These are phyloP conservation scores for Lepidium sativum DNA, from an alignment of 345 rosid genomes.

Conservation along the genomic window DNA sequence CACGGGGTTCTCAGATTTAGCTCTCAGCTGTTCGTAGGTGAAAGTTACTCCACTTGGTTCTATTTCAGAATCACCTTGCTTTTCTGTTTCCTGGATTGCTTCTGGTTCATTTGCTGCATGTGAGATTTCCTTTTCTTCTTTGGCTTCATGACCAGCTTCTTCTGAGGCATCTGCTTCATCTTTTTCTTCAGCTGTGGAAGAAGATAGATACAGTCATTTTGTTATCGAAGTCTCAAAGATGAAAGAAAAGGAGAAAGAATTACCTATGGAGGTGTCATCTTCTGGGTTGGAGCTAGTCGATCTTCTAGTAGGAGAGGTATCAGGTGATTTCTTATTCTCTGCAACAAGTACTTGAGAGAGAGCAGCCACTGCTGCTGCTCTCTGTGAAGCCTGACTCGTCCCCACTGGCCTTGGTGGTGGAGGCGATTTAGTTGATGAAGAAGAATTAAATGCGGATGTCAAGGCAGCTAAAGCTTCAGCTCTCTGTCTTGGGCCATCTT, in stretches of 20 bases:
- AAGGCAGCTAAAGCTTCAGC: conserved; percentile 86
- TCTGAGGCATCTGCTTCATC: conserved; percentile 47
- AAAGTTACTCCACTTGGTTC: conserved; percentile 35
- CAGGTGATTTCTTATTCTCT: conserved; percentile 62
- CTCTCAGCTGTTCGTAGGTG: conserved; percentile 79
- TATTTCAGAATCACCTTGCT: conserved; percentile 29
- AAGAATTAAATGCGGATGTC: conserved; percentile 55
- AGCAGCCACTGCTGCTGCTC: conserved; percentile 98
- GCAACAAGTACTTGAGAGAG: conserved; percentile 89
- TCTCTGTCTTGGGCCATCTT: conserved; percentile 70
- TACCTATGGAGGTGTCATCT: conserved; percentile 39
- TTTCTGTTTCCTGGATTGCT: conserved; percentile 23
- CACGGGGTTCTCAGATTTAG: conserved; percentile 80
- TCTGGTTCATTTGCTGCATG: conserved; percentile 26
- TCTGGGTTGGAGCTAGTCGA: conserved; percentile 37
- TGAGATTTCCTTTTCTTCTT: conserved; percentile 43
- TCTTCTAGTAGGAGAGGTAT: conserved; percentile 49
- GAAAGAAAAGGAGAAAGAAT: conserved; percentile 13
- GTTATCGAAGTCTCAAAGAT: neutral
- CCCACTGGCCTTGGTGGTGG: conserved; percentile 37
- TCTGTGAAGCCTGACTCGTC: conserved; percentile 61
- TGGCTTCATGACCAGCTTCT: conserved; percentile 34
- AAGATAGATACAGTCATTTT: neutral
- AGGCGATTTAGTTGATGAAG: conserved; percentile 40
- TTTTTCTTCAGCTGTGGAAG: conserved; percentile 34